Evolutionary conservation across 331 rosid genomes (phyloP).

Genomic region (Pyrus hybrid): DNA sequence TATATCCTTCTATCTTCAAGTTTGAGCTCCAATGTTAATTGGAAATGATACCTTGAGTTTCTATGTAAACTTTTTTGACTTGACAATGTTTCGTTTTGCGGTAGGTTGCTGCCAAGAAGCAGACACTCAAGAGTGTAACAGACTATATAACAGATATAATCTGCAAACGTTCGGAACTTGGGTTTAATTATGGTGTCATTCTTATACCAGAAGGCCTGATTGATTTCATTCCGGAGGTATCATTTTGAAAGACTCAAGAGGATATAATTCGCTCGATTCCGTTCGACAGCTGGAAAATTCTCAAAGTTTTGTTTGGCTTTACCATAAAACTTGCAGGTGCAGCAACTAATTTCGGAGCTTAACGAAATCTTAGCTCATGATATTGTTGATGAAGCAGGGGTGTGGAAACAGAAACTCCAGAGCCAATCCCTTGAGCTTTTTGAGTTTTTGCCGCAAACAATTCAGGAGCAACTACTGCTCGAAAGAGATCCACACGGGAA

Average conservation of each 20-base stretch:
- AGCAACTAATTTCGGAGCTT: constrained; percentile 14
- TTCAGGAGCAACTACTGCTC: constrained; percentile 19
- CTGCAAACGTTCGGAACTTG: constrained; percentile 15
- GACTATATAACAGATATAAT: constrained; percentile 11
- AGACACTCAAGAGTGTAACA: constrained; percentile 16
- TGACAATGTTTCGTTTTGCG: neutral
- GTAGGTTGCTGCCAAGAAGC: constrained; percentile 18
- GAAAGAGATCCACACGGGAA: constrained; percentile 20
- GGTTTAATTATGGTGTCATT: constrained; percentile 12
- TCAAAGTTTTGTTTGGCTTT: neutral
- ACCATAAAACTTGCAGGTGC: constrained; percentile 4
- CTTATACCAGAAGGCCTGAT: constrained; percentile 22
- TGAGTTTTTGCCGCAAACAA: constrained; percentile 10
- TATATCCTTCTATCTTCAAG: neutral
- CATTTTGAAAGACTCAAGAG: neutral
- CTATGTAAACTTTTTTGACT: neutral
- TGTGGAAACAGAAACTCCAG: constrained; percentile 16
- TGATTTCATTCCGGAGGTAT: constrained; percentile 19
- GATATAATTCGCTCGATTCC: neutral
- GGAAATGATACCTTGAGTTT: neutral
- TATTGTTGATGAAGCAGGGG: constrained; percentile 14
- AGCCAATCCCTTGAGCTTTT: constrained; percentile 11
- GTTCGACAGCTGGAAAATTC: neutral
- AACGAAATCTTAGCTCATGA: constrained; percentile 18
- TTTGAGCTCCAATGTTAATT: neutral